Conservation (phyloP, 1,284 basidiomycete genomes). For the Phellinidium pouzarii region DNA sequence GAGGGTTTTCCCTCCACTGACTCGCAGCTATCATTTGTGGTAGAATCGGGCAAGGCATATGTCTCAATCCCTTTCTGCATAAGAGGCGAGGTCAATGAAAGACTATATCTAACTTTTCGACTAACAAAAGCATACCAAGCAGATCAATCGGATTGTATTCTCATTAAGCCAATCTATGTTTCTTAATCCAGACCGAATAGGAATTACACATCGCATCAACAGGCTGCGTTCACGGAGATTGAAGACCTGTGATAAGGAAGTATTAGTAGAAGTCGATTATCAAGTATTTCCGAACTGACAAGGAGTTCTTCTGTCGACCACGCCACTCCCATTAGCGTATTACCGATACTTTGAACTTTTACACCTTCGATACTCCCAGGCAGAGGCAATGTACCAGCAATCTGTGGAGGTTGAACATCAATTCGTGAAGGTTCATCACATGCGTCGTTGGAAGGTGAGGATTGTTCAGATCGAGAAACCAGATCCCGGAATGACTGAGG, state of each 20-base stretch:
- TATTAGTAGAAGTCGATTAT: background rate
- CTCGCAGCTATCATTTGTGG: background rate
- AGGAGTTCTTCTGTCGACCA: slow-evolving; percentile 15
- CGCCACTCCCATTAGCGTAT: background rate
- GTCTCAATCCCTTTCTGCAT: slow-evolving; percentile 9
- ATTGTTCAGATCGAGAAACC: background rate
- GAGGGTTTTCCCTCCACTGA: slow-evolving; percentile 2
- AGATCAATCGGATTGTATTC: background rate
- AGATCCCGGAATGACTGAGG: slow-evolving; percentile 8
- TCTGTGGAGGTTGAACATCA: background rate
- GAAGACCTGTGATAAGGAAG: slow-evolving; percentile 1
- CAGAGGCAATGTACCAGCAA: slow-evolving; percentile 6
- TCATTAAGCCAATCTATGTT: background rate
- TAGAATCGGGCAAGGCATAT: slow-evolving; percentile 8
- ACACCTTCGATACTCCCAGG: background rate
- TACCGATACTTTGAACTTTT: background rate
- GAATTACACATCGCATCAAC: slow-evolving; percentile 6
- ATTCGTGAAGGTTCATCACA: background rate
- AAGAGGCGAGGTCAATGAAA: background rate
- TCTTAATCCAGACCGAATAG: background rate
- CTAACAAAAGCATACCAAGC: background rate
- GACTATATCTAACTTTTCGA: background rate
- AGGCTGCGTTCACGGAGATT: background rate
- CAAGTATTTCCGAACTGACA: background rate
- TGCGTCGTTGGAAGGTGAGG: background rate